Percentiles rank a stretch among this genome's conserved stretches.
phyloP scores from a whole-genome alignment of 805 yeast genomes.

The Nakazawaea pomicola region DNA sequence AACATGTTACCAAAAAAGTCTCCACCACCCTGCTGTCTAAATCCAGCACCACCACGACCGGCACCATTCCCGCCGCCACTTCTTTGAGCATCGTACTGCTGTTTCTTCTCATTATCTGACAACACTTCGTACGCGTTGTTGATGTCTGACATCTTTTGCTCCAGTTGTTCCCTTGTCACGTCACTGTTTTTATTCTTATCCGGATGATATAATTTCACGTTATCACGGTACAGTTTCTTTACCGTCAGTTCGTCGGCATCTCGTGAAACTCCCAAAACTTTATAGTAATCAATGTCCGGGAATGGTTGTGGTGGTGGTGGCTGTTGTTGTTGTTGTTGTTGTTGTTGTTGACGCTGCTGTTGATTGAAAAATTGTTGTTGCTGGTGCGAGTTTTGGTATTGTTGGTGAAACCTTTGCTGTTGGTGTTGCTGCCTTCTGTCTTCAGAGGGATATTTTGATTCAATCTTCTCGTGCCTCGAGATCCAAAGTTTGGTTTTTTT shows the following conservation, averaged over 20 bases:
- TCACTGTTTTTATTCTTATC: slow-evolving; percentile 75
- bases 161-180: slow-evolving; percentile 61
- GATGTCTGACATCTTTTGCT: slow-evolving; percentile 82
- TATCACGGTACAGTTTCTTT: slow-evolving; percentile 73
- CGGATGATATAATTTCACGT: slow-evolving; percentile 83
- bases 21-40: slow-evolving; percentile 3
- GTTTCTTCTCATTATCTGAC: slow-evolving; percentile 57
- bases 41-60: background rate
- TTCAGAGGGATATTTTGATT: slow-evolving; percentile 23
- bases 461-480: slow-evolving; percentile 28
- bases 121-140: slow-evolving; percentile 90
- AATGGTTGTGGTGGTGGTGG: slow-evolving; percentile 27
- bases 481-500: slow-evolving; percentile 35
- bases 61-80: slow-evolving; percentile 5
- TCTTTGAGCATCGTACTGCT: slow-evolving; percentile 53
- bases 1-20: background rate
- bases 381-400: slow-evolving; percentile 36
- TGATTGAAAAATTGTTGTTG: slow-evolving; percentile 21
- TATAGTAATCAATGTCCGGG: slow-evolving; percentile 65
- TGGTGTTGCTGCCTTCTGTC: slow-evolving; percentile 30
- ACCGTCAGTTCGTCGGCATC: slow-evolving; percentile 70
- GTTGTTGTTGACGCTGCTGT: slow-evolving; percentile 31
- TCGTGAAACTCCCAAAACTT: slow-evolving; percentile 60
- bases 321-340: slow-evolving; percentile 25
- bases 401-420: slow-evolving; percentile 42